Evolutionary conservation across 2,329 filamentous ascomycete species (phyloP).

Genomic region (Monosporascus ibericus): DNA sequence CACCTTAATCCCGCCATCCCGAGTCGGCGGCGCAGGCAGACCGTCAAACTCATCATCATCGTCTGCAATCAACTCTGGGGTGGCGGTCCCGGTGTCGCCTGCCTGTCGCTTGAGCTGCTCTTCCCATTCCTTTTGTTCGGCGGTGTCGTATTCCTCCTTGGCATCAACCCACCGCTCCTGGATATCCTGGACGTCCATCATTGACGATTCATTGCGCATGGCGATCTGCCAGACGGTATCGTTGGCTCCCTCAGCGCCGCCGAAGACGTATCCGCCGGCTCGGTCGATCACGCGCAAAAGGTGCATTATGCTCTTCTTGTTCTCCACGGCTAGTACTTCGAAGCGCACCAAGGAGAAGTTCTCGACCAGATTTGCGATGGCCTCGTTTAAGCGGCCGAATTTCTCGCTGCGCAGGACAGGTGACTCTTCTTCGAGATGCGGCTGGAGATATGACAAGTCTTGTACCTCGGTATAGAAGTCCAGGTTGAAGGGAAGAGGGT

Average conservation of each 20-base stretch:
- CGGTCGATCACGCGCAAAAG: conserved; percentile 84
- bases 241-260: conserved; percentile 82
- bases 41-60: conserved; percentile 42
- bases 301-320: conserved; percentile 95
- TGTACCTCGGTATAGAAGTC: conserved; percentile 98
- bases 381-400: conserved; percentile 78
- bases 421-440: conserved; percentile 72
- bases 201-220: conserved; percentile 68
- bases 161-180: conserved; percentile 94
- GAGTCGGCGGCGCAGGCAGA: conserved; percentile 38
- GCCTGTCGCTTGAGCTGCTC: conserved; percentile 57
- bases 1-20: conserved; percentile 64
- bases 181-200: conserved; percentile 80
- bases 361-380: conserved; percentile 80
- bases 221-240: conserved; percentile 97
- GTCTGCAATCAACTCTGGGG: conserved; percentile 27
- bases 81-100: conserved; percentile 26
- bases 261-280: conserved; percentile 89
- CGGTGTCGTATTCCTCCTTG: conserved; percentile 79
- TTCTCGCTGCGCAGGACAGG: conserved; percentile 64
- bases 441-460: conserved; percentile 78
- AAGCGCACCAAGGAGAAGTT: conserved; percentile 87
- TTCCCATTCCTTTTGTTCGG: conserved; percentile 69
- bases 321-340: conserved; percentile 90
- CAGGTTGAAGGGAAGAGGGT: conserved; percentile 85